Percentiles rank a stretch among this genome's conserved stretches.
These are phyloP conservation scores for Iris pallida DNA, from an alignment of 116 monocot genomes.

Conservation along the genomic window DNA sequence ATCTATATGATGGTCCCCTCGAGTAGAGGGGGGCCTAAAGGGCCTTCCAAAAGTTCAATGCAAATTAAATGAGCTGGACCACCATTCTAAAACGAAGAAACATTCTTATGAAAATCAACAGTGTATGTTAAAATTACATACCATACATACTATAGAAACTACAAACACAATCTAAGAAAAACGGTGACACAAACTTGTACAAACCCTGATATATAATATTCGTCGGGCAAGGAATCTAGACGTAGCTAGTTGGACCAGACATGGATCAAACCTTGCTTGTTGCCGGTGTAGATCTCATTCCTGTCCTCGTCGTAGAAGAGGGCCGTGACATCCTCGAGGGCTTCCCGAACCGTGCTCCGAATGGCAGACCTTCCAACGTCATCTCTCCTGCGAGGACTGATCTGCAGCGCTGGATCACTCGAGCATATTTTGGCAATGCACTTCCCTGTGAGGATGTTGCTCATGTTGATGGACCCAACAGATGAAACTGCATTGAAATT, in stretches of 20 bases:
- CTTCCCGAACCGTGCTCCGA: slow-evolving; percentile 29
- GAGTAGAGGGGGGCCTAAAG: too few species aligned
- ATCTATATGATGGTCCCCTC: too few species aligned
- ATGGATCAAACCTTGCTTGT: slow-evolving; percentile 53
- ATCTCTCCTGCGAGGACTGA: slow-evolving; percentile 24
- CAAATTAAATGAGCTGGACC: too few species aligned
- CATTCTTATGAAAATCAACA: too few species aligned
- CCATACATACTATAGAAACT: too few species aligned
- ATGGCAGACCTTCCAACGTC: slow-evolving; percentile 17
- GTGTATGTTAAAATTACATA: too few species aligned
- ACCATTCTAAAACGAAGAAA: too few species aligned
- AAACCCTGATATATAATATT: too few species aligned
- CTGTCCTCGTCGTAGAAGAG: slow-evolving; percentile 60
- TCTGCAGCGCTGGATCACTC: slow-evolving; percentile 22
- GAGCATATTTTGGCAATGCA: slow-evolving; percentile 49
- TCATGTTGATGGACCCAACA: slow-evolving; percentile 48
- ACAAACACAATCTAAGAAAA: too few species aligned
- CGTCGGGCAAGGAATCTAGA: neutral
- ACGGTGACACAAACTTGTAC: too few species aligned
- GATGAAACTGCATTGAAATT: slow-evolving; percentile 14
- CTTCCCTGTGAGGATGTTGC: slow-evolving; percentile 44
- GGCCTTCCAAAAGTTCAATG: too few species aligned
- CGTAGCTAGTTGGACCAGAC: slow-evolving; percentile 53
- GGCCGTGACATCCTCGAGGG: slow-evolving; percentile 56
- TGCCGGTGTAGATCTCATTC: slow-evolving; percentile 75